Percentiles rank a stretch among this genome's conserved stretches.
phyloP scores from a whole-genome alignment of 176 grass and related monocot genomes.

The Melocanna baccifera region DNA sequence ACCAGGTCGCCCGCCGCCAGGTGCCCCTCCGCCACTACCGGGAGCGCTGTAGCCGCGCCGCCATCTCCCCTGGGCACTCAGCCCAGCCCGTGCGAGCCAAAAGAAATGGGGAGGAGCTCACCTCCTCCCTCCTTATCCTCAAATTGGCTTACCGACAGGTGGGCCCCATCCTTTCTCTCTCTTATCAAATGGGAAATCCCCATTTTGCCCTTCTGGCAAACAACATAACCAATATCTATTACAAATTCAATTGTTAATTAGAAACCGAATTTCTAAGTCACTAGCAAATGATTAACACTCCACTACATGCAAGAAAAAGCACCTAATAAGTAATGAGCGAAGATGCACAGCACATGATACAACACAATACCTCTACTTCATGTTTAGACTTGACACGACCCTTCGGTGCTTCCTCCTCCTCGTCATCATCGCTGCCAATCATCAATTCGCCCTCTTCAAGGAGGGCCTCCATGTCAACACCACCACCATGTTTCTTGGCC shows the following conservation, averaged over 20 bases:
- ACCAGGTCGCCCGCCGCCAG: no score
- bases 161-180: no score
- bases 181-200: neutral
- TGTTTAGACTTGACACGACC: conserved; percentile 46
- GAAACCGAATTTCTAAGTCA: neutral
- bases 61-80: no score
- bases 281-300: neutral
- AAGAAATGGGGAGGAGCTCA: no score
- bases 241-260: neutral
- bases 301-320: neutral
- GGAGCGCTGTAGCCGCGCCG: no score
- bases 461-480: conserved; percentile 25
- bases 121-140: no score
- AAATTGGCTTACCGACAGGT: no score
- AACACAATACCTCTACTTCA: conserved; percentile 51
- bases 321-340: neutral
- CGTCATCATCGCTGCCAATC: conserved; percentile 11
- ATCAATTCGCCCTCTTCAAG: conserved; percentile 79
- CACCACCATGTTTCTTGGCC: conserved; percentile 8
- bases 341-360: neutral
- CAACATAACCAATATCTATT: neutral
- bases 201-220: no score
- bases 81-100: no score
- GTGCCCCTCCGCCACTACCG: no score
- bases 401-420: conserved; percentile 39